These are phyloP conservation scores for Nannochloropsis salina DNA, from an alignment of 108 stramenopile genomes.

Conservation along the genomic window DNA sequence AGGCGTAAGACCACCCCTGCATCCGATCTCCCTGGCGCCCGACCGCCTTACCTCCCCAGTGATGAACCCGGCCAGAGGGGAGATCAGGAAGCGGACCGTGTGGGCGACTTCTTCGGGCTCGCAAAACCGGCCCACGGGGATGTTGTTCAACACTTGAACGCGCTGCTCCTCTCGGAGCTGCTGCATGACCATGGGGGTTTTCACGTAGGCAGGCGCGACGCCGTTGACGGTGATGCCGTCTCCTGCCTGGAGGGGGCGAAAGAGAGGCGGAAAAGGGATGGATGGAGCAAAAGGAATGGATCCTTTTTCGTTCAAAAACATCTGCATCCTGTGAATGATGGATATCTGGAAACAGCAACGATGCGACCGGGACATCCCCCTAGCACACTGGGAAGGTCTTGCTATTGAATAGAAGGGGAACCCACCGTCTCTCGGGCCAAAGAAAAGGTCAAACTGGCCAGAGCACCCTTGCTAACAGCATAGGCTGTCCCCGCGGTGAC, in stretches of 20 bases:
- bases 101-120: neutral
- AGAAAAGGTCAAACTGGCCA: neutral
- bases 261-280: neutral
- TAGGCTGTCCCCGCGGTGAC: neutral
- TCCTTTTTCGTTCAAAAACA: neutral
- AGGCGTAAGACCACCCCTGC: neutral
- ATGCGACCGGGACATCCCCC: no score
- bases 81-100: neutral
- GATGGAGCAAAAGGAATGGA: neutral
- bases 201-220: neutral
- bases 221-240: constrained; percentile 17
- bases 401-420: no score
- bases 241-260: neutral
- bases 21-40: neutral
- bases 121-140: neutral
- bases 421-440: neutral
- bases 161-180: constrained; percentile 1
- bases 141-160: neutral
- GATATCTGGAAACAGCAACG: neutral
- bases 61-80: neutral
- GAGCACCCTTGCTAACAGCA: neutral
- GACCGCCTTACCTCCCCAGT: neutral
- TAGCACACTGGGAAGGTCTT: no score
- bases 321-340: neutral
- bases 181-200: neutral